Conservation (phyloP, 108 stramenopile species). For the Chaetoceros tenuissimus region DNA sequence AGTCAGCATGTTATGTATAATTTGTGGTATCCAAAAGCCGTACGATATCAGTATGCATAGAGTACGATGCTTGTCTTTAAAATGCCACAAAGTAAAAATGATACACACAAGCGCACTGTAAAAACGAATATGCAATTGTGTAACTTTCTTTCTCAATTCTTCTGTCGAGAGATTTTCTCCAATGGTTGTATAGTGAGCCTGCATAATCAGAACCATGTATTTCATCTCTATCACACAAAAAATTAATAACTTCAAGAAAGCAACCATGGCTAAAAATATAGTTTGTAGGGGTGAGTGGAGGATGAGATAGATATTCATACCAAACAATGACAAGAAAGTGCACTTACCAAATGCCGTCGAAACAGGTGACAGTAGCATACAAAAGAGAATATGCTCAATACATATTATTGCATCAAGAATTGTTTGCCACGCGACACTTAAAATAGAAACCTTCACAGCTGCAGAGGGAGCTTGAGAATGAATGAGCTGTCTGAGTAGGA, state of each 20-base stretch:
- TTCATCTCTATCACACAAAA: conserved; percentile 95
- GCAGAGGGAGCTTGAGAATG: conserved; percentile 78
- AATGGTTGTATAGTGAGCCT: conserved; percentile 60
- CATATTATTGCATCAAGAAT: conserved; percentile 86
- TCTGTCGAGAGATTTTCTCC: conserved; percentile 54
- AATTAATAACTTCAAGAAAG: conserved; percentile 91
- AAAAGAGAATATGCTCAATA: conserved; percentile 78
- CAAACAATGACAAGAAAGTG: neutral
- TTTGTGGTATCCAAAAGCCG: conserved; percentile 97
- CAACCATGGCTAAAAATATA: conserved; percentile 46
- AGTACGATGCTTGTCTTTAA: conserved; percentile 35
- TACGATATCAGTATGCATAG: conserved; percentile 69
- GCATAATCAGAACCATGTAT: conserved; percentile 84
- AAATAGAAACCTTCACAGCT: conserved; percentile 69
- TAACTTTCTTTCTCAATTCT: conserved; percentile 62
- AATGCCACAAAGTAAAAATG: conserved; percentile 64
- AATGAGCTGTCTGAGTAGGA: conserved; percentile 79
- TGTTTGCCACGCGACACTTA: conserved; percentile 88
- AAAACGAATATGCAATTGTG: conserved; percentile 82
- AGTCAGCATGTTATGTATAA: conserved; percentile 72
- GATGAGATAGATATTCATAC: neutral
- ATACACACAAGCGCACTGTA: conserved; percentile 68
- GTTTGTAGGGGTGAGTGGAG: neutral
- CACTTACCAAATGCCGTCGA: conserved; percentile 67
- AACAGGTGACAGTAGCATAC: conserved; percentile 75